Base-by-base conservation (phyloP, 2,329 filamentous ascomycete genomes). In the Sarocladium kiliense region DNA sequence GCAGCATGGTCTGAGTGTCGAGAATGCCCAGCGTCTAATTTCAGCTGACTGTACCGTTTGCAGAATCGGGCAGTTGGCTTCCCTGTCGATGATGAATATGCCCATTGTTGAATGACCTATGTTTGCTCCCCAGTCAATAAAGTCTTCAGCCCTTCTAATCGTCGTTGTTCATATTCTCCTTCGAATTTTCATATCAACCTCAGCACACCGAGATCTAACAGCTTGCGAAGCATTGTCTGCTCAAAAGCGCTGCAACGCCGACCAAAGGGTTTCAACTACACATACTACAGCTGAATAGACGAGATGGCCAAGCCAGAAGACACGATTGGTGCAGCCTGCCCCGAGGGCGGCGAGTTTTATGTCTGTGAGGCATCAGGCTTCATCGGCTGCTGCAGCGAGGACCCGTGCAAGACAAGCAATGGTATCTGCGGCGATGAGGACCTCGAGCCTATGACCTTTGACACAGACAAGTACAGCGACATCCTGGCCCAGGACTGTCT, bases 371-470 rank as follows among this genome's bases (percentile, higher is more conserved):
- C 63, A 1, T 58, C 59, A 2, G 66, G 67, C 27, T 76, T 75
- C 59, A 55, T 76, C 39, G 74, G 74, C 12, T 76, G 74, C 58
- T 76, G 74, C 61, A 61, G 63, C 34, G 61, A 61, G 32, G 60
- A 75, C 53, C 71, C 73, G 2, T 72, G 68, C 60, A 56, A 60
- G 21, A 57, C 55, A 7, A 60, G 59, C 30, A 60, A 62, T 19
- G 71, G 71, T 34, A 39, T 56, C 34, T 75, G 73, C 54, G 70
- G 70, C 1, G 59, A 63, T 9, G 57, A 59, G 2, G 56, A 66
- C 41, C 53, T 68, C 9, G 54, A 56, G 10, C 56, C 60, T 10
- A 58, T 63, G 30, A 63, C 60, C 18, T 71, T 70, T 59, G 58
- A 61, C 37, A 36, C 56, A 4, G 53, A 60, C 53, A 56, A 57